These are phyloP conservation scores for Ceratorhiza oryzae-sativae DNA, from an alignment of 1,284 basidiomycete species.

Conservation along the genomic window DNA sequence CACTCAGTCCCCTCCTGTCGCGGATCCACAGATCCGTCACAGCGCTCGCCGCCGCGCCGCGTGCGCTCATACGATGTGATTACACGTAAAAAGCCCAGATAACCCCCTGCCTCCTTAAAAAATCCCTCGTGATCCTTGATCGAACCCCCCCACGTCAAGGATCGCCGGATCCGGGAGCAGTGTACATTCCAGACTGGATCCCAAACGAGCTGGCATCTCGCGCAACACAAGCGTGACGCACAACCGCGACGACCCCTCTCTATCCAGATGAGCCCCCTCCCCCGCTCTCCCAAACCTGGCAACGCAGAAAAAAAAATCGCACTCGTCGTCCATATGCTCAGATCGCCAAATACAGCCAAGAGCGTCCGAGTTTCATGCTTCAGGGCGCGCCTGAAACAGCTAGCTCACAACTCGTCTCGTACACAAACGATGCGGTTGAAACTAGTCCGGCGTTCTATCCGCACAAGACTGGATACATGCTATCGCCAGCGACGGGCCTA, in stretches of 20 bases:
- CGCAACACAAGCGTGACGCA: not conserved
- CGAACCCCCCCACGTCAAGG: not conserved
- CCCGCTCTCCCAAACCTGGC: not conserved
- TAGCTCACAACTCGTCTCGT: not conserved
- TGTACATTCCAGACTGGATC: not conserved
- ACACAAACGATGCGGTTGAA: not conserved
- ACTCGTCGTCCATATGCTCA: not conserved
- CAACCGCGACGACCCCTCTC: not conserved
- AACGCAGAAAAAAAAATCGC: not conserved
- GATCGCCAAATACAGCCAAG: not conserved
- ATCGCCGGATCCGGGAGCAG: not conserved
- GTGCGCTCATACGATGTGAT: not conserved
- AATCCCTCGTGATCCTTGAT: not conserved
- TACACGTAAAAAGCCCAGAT: not conserved
- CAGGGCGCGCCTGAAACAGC: not conserved
- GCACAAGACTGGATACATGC: not conserved
- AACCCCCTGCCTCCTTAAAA: not conserved
- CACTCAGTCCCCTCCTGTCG: not conserved
- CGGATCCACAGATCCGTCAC: not conserved
- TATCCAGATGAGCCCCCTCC: not conserved
- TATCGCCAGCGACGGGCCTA: not conserved
- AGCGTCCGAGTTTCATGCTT: not conserved
- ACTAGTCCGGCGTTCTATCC: not conserved
- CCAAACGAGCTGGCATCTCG: constrained; percentile 7
- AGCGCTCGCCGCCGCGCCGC: not conserved